Evolutionary conservation across 2,329 filamentous ascomycete species (phyloP).

Genomic region (Venturia effusa): DNA sequence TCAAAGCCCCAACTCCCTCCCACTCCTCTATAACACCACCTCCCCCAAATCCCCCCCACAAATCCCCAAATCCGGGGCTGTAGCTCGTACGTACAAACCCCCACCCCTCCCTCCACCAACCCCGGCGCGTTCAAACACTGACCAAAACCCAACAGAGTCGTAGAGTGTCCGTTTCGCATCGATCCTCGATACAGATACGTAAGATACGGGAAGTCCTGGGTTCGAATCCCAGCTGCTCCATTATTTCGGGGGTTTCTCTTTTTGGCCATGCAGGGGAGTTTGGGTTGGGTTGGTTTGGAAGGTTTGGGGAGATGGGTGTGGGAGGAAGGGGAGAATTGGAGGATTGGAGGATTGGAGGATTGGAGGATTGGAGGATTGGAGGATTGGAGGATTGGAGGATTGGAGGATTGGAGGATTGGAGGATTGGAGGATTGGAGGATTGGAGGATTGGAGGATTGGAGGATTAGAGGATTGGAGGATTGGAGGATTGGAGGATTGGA

Average conservation of each 20-base stretch:
- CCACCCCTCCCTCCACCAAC: background rate
- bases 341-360: too few relatives aligned
- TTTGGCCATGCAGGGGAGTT: background rate
- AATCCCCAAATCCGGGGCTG: background rate
- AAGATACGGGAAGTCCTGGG: background rate
- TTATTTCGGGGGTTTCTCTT: background rate
- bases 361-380: too few relatives aligned
- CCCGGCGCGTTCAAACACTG: background rate
- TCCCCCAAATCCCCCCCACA: too few relatives aligned
- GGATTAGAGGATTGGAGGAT: too few relatives aligned
- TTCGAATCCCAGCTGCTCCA: background rate
- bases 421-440: too few relatives aligned
- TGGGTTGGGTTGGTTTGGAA: background rate
- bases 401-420: too few relatives aligned
- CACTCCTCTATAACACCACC: background rate
- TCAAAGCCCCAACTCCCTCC: background rate
- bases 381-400: too few relatives aligned
- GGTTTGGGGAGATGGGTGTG: too few relatives aligned
- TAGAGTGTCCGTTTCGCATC: background rate
- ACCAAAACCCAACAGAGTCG: background rate
- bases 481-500: too few relatives aligned
- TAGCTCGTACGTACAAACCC: background rate
- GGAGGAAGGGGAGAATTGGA: too few relatives aligned
- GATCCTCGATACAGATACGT: background rate
- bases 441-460: too few relatives aligned